Evolutionary conservation across 2,329 filamentous ascomycete species (phyloP), one percentile per base, ranked within the genome.

Genomic region (Juglanconis sp.): DNA sequence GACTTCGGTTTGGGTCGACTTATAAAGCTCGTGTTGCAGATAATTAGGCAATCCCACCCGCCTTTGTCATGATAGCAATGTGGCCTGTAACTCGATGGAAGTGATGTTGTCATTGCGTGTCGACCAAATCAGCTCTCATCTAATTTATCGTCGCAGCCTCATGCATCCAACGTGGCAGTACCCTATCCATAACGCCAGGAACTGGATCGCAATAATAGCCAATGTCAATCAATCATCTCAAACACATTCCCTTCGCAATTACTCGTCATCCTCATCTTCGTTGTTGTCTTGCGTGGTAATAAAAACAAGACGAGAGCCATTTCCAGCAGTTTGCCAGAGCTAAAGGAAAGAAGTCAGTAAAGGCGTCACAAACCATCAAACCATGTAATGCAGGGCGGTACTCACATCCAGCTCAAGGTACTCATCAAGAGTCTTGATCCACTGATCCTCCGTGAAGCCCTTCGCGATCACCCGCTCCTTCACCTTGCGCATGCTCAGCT

Each of bases 401-500:
- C 93, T 91, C 80, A 98, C 95, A 79, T 96, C 90, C 63, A 96
- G 78, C 66, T 85, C 80, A 3, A 91, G 88, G 76, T 99, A 98
- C 79, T 96, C 94, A 64, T 96, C 89, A 71, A 99, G 81, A 24
- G 93, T 89, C 67, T 85, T 84, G 70, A 90, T 82, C 78, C 96
- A 92, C 75, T 99, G 93, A 74, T 98, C 92, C 65, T 92, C 89
- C 0, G 94, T 99, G 75, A 97, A 99, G 3, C 95, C 95, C 83
- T 96, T 97, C 56, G 93, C 95, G 68, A 98, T 82, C 35, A 99
- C 92, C 66, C 95, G 81, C 75, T 97, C 93, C 73, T 93, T 86
- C 62, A 99, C 91, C 75, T 92, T 90, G 66, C 90, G 85, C 79
- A 99, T 84, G 74, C 89, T 95, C 68, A 99, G 77, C 75, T 97